Evolutionary conservation across 192 early-diverging fungal genomes (phyloP), one percentile per base, ranked within the genome.

Genomic region (Coemansia sp.): DNA sequence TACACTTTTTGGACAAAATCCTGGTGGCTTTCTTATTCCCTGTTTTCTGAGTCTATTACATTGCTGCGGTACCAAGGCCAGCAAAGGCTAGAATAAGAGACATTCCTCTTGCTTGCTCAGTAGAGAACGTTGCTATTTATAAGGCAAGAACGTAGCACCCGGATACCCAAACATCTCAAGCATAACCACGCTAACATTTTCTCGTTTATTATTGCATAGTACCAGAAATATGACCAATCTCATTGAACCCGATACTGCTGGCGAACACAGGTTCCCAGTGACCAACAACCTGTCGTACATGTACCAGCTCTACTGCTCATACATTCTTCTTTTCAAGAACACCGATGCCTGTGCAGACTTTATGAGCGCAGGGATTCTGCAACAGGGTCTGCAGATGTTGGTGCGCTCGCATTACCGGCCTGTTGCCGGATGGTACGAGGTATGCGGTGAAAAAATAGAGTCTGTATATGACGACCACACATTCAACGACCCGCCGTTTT

Each of bases 291-390:
- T 77, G 19, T 83, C 80, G 47, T 77, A 58, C 50, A 64, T 83
- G 69, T 83, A 83, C 66, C 80, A 83, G 56, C 56, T 83, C 52
- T 77, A 83, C 49, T 83, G 75, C 67, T 77, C 80, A 44, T 83
- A 83, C 67, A 74, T 83, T 0, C 12, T 83, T 13, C 54, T 74
- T 48, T 83, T 63, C 69, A 74, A 64, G 47, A 77, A 83, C 60
- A 11, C 11, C 6, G 61, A 59, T 6, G 21, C 15, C 5, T 19
- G 49, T 15, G 15, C 64, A 5, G 56, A 43, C 13, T 83, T 83
- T 62, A 54, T 83, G 56, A 9, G 64, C 7, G 53, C 61, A 1
- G 53, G 66, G 19, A 49, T 69, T 7, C 54, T 83, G 16, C 42
- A 74, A 50, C 43, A 44, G 1, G 61, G 75, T 5, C 63, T 83